Percentiles rank a stretch among this genome's conserved stretches.
phyloP scores from a whole-genome alignment of 176 grass and related monocot species.

The Lolium rigidum region DNA sequence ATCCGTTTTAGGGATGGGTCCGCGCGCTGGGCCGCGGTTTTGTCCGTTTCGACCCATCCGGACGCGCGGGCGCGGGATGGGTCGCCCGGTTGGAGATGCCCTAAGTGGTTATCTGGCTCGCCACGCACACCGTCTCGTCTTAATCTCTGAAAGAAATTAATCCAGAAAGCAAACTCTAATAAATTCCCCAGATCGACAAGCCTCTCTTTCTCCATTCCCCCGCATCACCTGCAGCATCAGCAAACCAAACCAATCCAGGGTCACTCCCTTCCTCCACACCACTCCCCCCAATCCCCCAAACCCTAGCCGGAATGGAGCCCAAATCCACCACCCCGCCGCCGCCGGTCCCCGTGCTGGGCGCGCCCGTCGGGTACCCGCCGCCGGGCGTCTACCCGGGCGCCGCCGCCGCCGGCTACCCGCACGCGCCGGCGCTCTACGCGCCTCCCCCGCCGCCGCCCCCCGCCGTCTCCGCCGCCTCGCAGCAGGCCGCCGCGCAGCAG shows the following conservation, averaged over 20 bases:
- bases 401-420: conserved; percentile 27
- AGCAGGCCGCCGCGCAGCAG: conserved; percentile 48
- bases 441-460: conserved; percentile 33
- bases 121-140: neutral
- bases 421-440: conserved; percentile 50
- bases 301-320: conserved; percentile 61
- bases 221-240: neutral
- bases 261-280: conserved; percentile 2
- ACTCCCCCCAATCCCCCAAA: conserved; percentile 29
- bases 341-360: conserved; percentile 48
- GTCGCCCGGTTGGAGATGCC: no score
- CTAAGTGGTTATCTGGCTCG: neutral
- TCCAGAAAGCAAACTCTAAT: conserved; percentile 10
- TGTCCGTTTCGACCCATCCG: no score
- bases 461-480: conserved; percentile 33
- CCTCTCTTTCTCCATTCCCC: neutral
- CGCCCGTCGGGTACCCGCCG: conserved; percentile 48
- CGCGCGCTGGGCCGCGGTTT: no score
- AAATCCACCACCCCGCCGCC: conserved; percentile 58
- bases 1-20: no score
- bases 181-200: neutral
- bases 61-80: no score
- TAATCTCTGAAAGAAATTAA: neutral
- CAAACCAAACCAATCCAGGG: conserved; percentile 33
- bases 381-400: conserved; percentile 21